Evolutionary conservation across 129 eudicot genomes (phyloP), one percentile per base, ranked within the genome.

Genomic region (Pseudognaphalium luteoalbum): DNA sequence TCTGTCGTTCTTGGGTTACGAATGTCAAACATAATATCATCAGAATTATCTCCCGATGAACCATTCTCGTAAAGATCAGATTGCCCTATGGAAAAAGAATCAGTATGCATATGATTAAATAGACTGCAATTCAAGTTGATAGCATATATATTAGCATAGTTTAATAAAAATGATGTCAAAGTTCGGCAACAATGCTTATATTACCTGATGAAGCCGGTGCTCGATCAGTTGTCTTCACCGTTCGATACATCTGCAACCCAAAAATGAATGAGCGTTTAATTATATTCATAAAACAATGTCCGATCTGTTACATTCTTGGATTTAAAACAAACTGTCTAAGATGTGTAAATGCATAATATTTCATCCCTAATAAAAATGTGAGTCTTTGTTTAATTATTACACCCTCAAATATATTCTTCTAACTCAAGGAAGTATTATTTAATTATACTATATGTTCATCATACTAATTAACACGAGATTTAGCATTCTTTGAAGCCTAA

Each of bases 41-140:
- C 98, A 19, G 98, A 90, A 81, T 84, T 93, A 77, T 93, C 98
- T 8, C 96, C 98, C 0, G 98, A 88, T 16, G 98, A 93, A 63
- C 95, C 96, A 42, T 93, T 90, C 66, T 93, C 98, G 73, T 78
- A 88, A 6, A 77, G 74, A 47, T 93, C 98, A 32, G 95, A 86
- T 83, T 85, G 91, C 42, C 92, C 92, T 87, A 83, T 69, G 20
- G 41, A 71, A 73, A 57, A 22, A n/a, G n/a, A 59, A 66, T 32
- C 60, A 3, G 41, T 28, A 10, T 6, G 8, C 19, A 21, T 56
- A 14, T 66, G 47, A 41, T 73, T n/a, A 30, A 47, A 61, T 37
- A 65, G 68, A 32, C 0, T 68, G 3, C 50, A 25, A 25, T 25
- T 25, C 28, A 51, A 74, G 11, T 28, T 73, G 7, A 66, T 30